Evolutionary conservation across 805 yeast species (phyloP), one percentile per base, ranked within the genome.

Genomic region (Suhomyces pyralidae): DNA sequence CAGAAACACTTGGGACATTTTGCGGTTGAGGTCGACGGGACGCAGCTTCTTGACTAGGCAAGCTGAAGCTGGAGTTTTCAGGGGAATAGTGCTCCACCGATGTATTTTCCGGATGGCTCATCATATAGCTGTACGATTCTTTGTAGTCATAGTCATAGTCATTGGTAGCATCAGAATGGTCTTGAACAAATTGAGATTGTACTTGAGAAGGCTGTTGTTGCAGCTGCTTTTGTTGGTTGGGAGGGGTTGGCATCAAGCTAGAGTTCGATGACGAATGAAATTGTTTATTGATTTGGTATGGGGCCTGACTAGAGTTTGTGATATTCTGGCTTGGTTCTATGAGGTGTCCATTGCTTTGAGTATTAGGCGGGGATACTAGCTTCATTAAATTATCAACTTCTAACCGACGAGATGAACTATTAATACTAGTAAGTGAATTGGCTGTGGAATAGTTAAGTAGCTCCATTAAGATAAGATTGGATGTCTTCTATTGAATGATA

Each of bases 111-210:
- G 49, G 43, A 20, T 44, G 54, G 17, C 30, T 48, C 50, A 51
- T 44, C 48, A 48, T 45, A 36, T 55, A 53, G 40, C 54, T 51
- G 43, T 55, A 55, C 17, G 55, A 51, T 24, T 55, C 58, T 40
- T 52, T 52, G 45, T 51, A 55, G 24, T 55, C 58, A 20, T 51
- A 55, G 24, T 55, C 58, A 20, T 53, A 53, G 10, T 55, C 58
- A 17, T 44, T 40, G 9, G 45, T 48, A 42, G 19, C 50, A 15
- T 55, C 57, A 10, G 51, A 46, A 10, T 49, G 46, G 26, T 50
- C 48, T 5, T 46, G 52, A 26, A 34, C 45, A 5, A 38, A 17
- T 38, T 50, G 52, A 20, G 22, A 7, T 40, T 26, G 49, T 7
- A 19, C 25, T 7, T 46, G 46, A 7, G 30, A 17, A 19, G 20